Evolutionary conservation across 306 rosid species (phyloP), one percentile per base, ranked within the genome.

Genomic region (Glycyrrhiza uralensis): DNA sequence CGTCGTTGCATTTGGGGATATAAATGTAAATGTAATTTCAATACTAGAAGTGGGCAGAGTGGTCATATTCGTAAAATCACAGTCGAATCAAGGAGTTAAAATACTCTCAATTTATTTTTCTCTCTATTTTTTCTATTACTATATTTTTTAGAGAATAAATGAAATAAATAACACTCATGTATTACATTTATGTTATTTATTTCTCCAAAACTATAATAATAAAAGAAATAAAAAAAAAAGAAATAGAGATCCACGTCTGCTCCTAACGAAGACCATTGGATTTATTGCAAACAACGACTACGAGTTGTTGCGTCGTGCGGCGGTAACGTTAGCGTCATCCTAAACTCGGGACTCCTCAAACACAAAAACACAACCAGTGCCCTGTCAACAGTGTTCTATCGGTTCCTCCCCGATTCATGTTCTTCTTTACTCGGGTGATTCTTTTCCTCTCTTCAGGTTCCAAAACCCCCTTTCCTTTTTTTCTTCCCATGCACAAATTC

Each of bases 371-470:
- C 2, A 38, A 5, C 19, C 68, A 62, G 20, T 20, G 26, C 2
- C n/a, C 38, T 30, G 23, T 52, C 32, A 36, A 20, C 32, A 17
- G 11, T 33, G 5, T 19, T 61, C 49, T 36, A 61, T 35, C 23
- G 63, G 17, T 75, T 66, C 68, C 68, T 66, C 68, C 68, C 4
- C 6, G 15, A 39, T 76, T 57, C 75, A 20, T 58, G 24, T 35
- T 75, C 51, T 26, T 26, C 2, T 69, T 71, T 80, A 51, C 36
- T 71, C 62, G 42, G 29, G 2, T 67, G 20, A 11, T 70, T 60
- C 47, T 49, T 29, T 51, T 54, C 7, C 60, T 52, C 38, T 59
- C 49, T 68, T 3, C 76, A 82, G 83, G 81, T 82, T 63, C 75
- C 10, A 35, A 64, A 32, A 11, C 47, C 68, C 45, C 15, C 7